Evolutionary conservation across 305 asterid genomes (phyloP).

Genomic region (Petunia hybrid): DNA sequence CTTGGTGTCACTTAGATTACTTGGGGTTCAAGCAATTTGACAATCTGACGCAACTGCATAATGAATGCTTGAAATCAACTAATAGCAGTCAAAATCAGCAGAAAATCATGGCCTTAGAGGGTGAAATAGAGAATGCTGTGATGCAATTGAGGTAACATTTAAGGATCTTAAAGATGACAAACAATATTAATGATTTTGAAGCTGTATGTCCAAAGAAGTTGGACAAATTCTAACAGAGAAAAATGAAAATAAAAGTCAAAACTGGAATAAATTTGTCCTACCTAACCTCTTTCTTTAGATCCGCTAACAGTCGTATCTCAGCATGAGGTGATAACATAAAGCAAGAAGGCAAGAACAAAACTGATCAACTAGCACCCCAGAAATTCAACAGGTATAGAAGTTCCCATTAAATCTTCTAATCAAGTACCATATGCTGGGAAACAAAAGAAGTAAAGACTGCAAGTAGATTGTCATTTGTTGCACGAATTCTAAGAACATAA

Average conservation of each 20-base stretch:
- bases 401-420: not conserved
- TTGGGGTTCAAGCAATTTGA: not conserved
- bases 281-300: not conserved
- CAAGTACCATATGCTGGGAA: not conserved
- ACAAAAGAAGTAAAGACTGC: not conserved
- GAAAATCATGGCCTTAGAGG: not conserved
- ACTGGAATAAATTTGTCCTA: not conserved
- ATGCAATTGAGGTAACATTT: not conserved
- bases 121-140: not conserved
- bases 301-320: not conserved
- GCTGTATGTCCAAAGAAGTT: not conserved
- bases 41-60: not conserved
- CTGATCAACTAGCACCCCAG: not conserved
- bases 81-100: not conserved
- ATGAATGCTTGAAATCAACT: not conserved
- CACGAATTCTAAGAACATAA: not conserved
- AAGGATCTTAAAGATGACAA: not conserved
- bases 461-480: not conserved
- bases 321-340: not conserved
- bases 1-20: constrained; percentile 6
- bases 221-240: not conserved
- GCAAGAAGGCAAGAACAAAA: not conserved
- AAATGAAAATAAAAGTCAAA: not conserved
- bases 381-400: not conserved
- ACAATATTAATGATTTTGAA: not conserved